phyloP scores from a whole-genome alignment of 257 asterid genomes.

The Solanum sparsipilum region DNA sequence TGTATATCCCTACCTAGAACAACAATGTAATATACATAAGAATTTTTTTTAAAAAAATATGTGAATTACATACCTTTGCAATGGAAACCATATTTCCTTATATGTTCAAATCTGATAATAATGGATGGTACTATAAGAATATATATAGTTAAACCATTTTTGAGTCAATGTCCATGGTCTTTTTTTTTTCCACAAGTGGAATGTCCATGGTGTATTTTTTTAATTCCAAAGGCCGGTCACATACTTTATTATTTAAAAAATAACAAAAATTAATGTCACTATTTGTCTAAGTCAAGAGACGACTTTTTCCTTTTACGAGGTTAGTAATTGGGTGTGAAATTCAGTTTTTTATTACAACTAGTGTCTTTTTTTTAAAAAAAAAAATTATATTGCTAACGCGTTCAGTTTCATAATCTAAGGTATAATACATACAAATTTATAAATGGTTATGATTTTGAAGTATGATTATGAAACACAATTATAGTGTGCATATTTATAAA shows the following conservation, averaged over 20 bases:
- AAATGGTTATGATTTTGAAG: not conserved
- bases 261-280: not conserved
- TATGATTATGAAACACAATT: no score
- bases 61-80: not conserved
- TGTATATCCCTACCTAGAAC: not conserved
- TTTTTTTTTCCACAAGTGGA: not conserved
- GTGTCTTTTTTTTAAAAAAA: not conserved
- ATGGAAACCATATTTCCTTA: not conserved
- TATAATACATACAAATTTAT: not conserved
- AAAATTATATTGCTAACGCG: not conserved
- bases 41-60: not conserved
- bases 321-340: not conserved
- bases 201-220: not conserved
- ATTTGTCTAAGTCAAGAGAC: not conserved
- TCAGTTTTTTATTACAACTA: not conserved
- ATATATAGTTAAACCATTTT: not conserved
- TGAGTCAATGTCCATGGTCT: not conserved
- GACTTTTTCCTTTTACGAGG: not conserved
- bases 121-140: not conserved
- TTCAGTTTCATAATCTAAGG: not conserved
- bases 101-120: not conserved
- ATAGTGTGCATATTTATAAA: no score
- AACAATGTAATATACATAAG: not conserved
- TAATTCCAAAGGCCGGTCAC: not conserved
- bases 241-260: not conserved